Conservation (phyloP, 768 basidiomycete species). For the Rhizopogon vesiculosus region DNA sequence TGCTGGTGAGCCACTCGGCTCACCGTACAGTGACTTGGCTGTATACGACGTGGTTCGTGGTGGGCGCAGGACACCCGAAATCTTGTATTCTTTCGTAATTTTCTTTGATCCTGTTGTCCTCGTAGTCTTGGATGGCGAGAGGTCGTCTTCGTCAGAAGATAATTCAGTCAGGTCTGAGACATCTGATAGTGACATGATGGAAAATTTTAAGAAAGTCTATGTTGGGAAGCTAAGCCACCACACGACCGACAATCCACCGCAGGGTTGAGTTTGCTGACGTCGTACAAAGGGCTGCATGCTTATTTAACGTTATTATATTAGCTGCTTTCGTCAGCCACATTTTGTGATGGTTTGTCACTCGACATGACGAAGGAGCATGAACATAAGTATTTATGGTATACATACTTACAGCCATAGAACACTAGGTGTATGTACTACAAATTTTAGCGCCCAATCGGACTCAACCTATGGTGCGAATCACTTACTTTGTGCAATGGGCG, state of each 20-base stretch:
- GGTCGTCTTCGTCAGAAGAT: conserved; percentile 34
- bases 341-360: too few species aligned
- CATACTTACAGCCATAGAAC: too few species aligned
- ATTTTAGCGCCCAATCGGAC: too few species aligned
- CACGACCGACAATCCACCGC: not conserved
- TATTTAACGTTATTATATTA: not conserved
- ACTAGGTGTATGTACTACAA: too few species aligned
- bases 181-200: conserved; percentile 33
- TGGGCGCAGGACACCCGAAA: conserved; percentile 28
- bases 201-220: not conserved
- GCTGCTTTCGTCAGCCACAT: too few species aligned
- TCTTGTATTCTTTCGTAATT: conserved; percentile 24
- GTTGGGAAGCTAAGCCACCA: not conserved
- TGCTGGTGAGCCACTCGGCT: conserved; percentile 1
- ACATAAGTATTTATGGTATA: too few species aligned
- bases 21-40: conserved; percentile 42
- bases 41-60: conserved; percentile 37
- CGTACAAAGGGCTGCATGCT: not conserved
- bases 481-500: too few species aligned
- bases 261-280: not conserved
- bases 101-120: conserved; percentile 21
- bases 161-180: conserved; percentile 45
- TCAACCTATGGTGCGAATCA: too few species aligned
- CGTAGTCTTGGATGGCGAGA: conserved; percentile 19
- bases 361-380: too few species aligned